Base-by-base conservation (phyloP, 495 filamentous ascomycete genomes). In the Aspergillus leporis region DNA sequence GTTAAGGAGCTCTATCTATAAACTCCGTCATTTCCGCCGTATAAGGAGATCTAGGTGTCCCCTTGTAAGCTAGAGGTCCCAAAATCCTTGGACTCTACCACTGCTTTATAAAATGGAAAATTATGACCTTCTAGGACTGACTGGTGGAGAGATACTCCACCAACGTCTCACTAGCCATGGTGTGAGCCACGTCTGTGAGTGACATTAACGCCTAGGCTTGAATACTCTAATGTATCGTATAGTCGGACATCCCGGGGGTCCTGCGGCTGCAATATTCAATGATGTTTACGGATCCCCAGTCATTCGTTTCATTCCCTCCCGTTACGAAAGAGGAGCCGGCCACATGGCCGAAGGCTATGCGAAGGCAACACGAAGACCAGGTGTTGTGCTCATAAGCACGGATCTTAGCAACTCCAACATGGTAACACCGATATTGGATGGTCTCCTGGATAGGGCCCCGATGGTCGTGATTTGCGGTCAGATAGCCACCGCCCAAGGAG, bases 341-440 rank as follows among this genome's bases (percentile, higher is more conserved):
- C 84, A 87, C 67, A 87, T 87, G 84, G 84, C 84, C 4, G 82
- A 87, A 66, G 84, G 84, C 18, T 87, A 87, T 64, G 84, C 84
- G 22, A 74, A 84, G 61, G 84, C 83, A 21, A 81, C 79, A 53
- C 83, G 84, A 46, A 83, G 81, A 66, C 83, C 84, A 30, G 84
- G 84, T 59, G 83, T 87, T 6, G 84, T 87, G 45, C 70, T 87
- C 12, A 83, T 87, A 28, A 86, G 83, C 31, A 86, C 83, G 12
- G 84, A 84, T 31, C 84, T 83, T 48, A 84, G 83, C 51, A 83
- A 81, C 36, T 85, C 84, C 34, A 86, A 87, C 58, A 78, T 84
- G 7, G 72, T 86, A 19, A 86, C 83, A 12, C 83, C 84, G 5
- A 84, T 86, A 75, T 83, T 85, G 62, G 83, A 86, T 66, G 84